Conservation (phyloP, 169 alveolate species). For the Besnoitia besnoiti region DNA sequence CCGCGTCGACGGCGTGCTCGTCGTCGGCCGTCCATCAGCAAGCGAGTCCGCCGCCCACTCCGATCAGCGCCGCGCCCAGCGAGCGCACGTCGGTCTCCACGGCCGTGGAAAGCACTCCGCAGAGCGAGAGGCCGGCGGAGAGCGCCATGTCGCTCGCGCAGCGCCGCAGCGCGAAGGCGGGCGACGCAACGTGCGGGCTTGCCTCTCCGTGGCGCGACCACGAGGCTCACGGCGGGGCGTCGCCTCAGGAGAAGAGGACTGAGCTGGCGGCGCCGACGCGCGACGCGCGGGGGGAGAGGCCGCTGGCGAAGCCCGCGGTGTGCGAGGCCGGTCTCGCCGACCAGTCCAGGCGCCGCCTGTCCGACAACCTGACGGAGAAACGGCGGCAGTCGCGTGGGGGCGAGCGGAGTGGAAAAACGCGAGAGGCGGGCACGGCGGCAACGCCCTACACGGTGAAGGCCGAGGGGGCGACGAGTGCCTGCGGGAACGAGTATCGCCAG, state of each 20-base stretch:
- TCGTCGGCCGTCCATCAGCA: not conserved
- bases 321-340: too few species aligned
- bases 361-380: too few species aligned
- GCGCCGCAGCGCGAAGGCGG: not conserved
- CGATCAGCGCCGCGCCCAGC: not conserved
- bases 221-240: not conserved
- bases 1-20: not conserved
- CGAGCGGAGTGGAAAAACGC: too few species aligned
- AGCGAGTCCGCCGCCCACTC: not conserved
- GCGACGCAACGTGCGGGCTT: not conserved
- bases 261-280: not conserved
- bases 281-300: too few species aligned
- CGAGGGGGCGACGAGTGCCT: too few species aligned
- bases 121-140: not conserved
- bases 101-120: not conserved
- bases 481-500: too few species aligned
- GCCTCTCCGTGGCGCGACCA: not conserved
- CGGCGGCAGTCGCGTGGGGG: too few species aligned
- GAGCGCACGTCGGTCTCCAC: not conserved
- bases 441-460: too few species aligned
- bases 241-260: not conserved
- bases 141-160: not conserved
- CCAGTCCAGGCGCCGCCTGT: too few species aligned
- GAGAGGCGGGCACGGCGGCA: too few species aligned
- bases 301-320: too few species aligned